These are phyloP conservation scores for Staphylotrichum tortipilum DNA, from an alignment of 495 filamentous ascomycete species.

Conservation along the genomic window DNA sequence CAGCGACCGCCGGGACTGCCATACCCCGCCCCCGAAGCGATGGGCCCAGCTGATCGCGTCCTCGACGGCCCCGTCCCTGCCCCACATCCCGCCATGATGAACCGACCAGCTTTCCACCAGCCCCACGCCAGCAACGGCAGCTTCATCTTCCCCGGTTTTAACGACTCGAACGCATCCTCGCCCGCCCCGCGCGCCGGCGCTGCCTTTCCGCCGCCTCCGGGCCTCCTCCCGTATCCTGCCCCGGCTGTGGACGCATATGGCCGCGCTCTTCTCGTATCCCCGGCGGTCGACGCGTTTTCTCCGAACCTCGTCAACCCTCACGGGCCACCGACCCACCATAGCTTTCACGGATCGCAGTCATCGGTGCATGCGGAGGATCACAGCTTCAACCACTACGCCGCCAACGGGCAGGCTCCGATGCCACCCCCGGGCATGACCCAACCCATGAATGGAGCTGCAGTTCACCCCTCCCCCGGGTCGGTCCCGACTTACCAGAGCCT, in stretches of 20 bases:
- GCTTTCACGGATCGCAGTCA: slow-evolving; percentile 46
- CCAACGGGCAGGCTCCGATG: slow-evolving; percentile 12
- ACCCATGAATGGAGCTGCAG: slow-evolving; percentile 5
- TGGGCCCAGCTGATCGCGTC: not conserved
- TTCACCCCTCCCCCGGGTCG: not conserved
- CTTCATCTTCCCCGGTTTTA: slow-evolving; percentile 35
- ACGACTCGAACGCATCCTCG: slow-evolving; percentile 42
- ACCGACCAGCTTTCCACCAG: slow-evolving; percentile 21
- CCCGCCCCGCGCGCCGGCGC: slow-evolving; percentile 34
- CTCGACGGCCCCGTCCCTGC: slow-evolving; percentile 5
- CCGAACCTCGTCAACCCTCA: slow-evolving; percentile 30
- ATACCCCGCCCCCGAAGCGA: slow-evolving; percentile 2
- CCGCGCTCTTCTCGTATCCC: slow-evolving; percentile 25
- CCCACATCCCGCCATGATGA: slow-evolving; percentile 8
- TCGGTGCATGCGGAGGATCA: slow-evolving; percentile 32
- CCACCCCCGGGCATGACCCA: slow-evolving; percentile 8
- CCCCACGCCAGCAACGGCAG: slow-evolving; percentile 37
- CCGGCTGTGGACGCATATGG: slow-evolving; percentile 29
- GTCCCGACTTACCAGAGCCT: slow-evolving; percentile 3
- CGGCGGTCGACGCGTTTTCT: slow-evolving; percentile 31
- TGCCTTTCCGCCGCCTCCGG: slow-evolving; percentile 27
- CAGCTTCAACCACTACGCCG: slow-evolving; percentile 20
- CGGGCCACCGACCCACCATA: slow-evolving; percentile 43
- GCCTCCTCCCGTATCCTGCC: slow-evolving; percentile 23
- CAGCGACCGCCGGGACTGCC: slow-evolving; percentile 5